Base-by-base conservation (phyloP, 106 monocot genomes). In the Dendrobium catenatum region DNA sequence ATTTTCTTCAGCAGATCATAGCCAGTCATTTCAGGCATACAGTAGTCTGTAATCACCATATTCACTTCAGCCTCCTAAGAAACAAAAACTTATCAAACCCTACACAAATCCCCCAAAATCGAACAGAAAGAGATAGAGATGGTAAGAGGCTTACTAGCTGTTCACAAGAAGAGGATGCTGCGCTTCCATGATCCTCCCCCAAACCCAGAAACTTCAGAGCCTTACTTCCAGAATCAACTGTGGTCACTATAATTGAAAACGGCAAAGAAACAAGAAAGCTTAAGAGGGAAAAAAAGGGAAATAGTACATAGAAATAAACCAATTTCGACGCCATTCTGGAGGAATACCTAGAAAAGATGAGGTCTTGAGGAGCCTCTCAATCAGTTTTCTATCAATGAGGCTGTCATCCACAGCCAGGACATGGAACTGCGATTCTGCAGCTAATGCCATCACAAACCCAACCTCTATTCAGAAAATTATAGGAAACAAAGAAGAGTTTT, bases 361-460 rank as follows among this genome's bases (percentile, higher is more conserved):
- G 78, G 82, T 90, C 68, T 81, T 87, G 72, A 90, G 87, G 1
- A 90, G 79, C 79, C 81, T 87, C 83, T 90, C 90, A n/a, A 90
- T 87, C 27, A 90, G 79, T 80, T 87, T 90, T 47, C 90, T 68
- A 77, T 90, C 90, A 5, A 90, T 68, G 81, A 87, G 80, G 59
- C 90, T 90, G 83, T 90, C 90, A 68, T 90, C 90, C 66, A 90
- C 90, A 37, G 90, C 90, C 1, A 90, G 85, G 31, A 90, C 90
- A 79, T 87, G 90, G 80, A 85, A 81, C 67, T 78, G 80, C 18
- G 82, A 61, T 27, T 83, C 82, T 24, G 82, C 49, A 9, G 17
- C 42, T 18, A 82, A 18, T 41, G 82, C 68, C 77, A 83, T 83
- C 43, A 6, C n/a, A n/a, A 22, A 17, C 0, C 42, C 0, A 33